Evolutionary conservation across 352 stramenopile genomes (phyloP), one percentile per base, ranked within the genome.

Genomic region (Phytophthora hybrid): DNA sequence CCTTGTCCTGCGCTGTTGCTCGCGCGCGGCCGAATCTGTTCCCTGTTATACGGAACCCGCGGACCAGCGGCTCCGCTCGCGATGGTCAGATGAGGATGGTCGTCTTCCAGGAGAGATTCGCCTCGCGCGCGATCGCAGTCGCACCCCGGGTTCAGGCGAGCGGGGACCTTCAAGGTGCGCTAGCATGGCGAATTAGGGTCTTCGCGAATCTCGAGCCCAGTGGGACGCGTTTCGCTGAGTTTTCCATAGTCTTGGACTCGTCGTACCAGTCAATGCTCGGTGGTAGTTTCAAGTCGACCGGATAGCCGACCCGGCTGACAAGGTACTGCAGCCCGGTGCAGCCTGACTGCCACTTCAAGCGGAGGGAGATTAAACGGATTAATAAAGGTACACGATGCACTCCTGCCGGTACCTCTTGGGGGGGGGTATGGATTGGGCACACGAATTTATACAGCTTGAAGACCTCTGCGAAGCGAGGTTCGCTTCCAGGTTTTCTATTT

Each of bases 191-290:
- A 19, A 46, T 44, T 16, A 59, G 59, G n/a, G 34, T 11, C 32
- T 47, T 47, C 32, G 21, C 39, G 66, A 73, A 73, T 73, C 66
- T 73, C 41, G 37, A 14, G 51, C 61, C 32, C 34, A 74, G 68
- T 74, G 61, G 68, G 39, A 74, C 54, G 47, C 51, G 66, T 59
- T 71, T 65, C 46, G 41, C 51, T 66, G 32, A 51, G 44, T 21
- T 51, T 51, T n/a, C 7, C 11, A 1, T 49, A 21, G 44, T 18
- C 16, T 51, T 21, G 44, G 44, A 6, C 16, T 51, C 14, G 44
- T 0, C 5, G 44, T 51, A 26, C 23, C 23, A 26, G 23, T 26
- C 23, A 26, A 26, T 26, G 23, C 23, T 26, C 23, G 23, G 23
- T 26, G 23, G 23, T 26, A 26, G 23, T 26, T 26, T 26, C 23